These are phyloP conservation scores for Rhodotorula kratochvilovae DNA, from an alignment of 768 basidiomycete species.

Conservation along the genomic window DNA sequence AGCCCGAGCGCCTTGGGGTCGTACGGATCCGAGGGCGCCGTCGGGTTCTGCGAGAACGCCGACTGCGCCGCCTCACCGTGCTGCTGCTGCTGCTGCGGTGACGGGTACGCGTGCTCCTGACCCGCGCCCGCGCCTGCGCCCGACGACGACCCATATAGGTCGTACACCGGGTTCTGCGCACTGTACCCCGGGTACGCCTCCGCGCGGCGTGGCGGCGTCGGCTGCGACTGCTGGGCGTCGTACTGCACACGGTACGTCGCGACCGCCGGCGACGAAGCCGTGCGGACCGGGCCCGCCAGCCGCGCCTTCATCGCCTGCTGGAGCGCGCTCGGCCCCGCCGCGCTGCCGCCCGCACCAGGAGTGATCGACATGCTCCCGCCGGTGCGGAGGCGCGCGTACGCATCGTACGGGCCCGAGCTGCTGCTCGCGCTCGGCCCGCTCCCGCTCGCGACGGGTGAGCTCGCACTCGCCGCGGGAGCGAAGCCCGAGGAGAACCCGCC, in stretches of 20 bases:
- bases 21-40: conserved; percentile 27
- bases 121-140: not conserved
- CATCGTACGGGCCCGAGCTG: not conserved
- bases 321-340: not conserved
- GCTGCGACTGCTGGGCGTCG: not conserved
- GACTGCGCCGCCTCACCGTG: not conserved
- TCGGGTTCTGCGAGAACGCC: conserved; percentile 2
- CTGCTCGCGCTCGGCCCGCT: too few species aligned
- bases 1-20: conserved; percentile 36
- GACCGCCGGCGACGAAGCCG: not conserved
- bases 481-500: too few species aligned
- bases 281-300: not conserved
- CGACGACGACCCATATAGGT: conserved; percentile 38
- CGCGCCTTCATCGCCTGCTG: conserved; percentile 1
- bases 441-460: too few species aligned
- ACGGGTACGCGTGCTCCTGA: not conserved
- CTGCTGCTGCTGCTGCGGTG: not conserved
- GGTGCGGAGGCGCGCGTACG: conserved; percentile 18
- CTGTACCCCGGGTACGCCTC: conserved; percentile 14
- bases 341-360: not conserved
- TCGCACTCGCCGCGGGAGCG: too few species aligned
- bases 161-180: conserved; percentile 34
- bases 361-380: conserved; percentile 22
- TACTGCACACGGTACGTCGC: not conserved
- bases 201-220: not conserved